These are phyloP conservation scores for Cladophialophora yegresii DNA, from an alignment of 2,329 filamentous ascomycete species.

Conservation along the genomic window DNA sequence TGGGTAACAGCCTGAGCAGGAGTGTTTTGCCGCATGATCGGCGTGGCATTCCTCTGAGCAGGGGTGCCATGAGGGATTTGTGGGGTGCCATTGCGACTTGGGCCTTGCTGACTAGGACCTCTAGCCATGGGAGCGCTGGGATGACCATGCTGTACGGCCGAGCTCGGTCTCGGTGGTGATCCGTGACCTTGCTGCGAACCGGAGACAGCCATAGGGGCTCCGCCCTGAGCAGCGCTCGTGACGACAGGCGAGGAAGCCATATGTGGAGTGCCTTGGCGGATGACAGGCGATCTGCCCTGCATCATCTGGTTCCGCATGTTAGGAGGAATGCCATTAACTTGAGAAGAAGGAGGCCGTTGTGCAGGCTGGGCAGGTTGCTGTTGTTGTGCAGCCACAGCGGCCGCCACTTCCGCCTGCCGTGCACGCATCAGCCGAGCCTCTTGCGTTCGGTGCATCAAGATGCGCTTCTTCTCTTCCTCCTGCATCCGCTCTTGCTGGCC, in stretches of 20 bases:
- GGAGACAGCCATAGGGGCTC: slow-evolving; percentile 48
- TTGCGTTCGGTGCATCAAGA: slow-evolving; percentile 41
- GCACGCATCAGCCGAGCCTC: slow-evolving; percentile 38
- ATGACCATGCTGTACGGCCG: slow-evolving; percentile 51
- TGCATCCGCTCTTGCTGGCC: slow-evolving; percentile 52
- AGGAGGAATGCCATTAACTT: slow-evolving; percentile 54
- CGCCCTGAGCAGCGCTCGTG: slow-evolving; percentile 44
- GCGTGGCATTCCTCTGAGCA: slow-evolving; percentile 51
- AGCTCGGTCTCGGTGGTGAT: slow-evolving; percentile 50
- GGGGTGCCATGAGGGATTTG: slow-evolving; percentile 52
- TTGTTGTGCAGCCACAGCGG: slow-evolving; percentile 44
- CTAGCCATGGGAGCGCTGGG: slow-evolving; percentile 50
- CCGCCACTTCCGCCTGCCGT: slow-evolving; percentile 42
- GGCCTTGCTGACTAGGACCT: slow-evolving; percentile 49
- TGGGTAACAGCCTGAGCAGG: slow-evolving; percentile 51
- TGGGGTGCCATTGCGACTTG: slow-evolving; percentile 51
- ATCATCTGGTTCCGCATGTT: slow-evolving; percentile 44
- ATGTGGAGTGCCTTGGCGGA: slow-evolving; percentile 52
- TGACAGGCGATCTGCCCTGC: slow-evolving; percentile 51
- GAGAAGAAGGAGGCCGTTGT: slow-evolving; percentile 50
- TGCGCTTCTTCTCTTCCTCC: slow-evolving; percentile 54
- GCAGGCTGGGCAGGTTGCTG: slow-evolving; percentile 45
- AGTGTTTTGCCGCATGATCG: slow-evolving; percentile 51
- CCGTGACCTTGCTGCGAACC: slow-evolving; percentile 50
- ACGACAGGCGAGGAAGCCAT: slow-evolving; percentile 50